phyloP scores from a whole-genome alignment of 23 red algal species.

The Gracilariopsis chorda region DNA sequence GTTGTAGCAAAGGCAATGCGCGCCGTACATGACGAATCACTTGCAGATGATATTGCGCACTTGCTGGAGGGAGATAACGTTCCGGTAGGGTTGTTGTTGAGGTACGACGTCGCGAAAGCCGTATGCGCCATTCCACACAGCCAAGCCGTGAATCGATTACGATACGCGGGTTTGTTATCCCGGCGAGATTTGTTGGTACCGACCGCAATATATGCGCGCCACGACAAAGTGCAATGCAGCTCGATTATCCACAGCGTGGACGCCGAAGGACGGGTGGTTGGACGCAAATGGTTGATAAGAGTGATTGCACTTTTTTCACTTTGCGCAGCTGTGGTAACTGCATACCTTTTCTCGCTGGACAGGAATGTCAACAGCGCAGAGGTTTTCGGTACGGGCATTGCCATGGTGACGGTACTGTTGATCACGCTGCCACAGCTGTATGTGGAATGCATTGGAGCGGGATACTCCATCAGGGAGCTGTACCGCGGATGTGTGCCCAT shows the following conservation, averaged over 20 bases:
- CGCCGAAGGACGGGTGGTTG: background rate
- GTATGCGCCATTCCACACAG: background rate
- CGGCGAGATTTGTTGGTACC: background rate
- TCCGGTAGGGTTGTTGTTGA: background rate
- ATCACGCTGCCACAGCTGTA: background rate
- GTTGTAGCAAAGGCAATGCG: background rate
- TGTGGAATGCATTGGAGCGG: background rate
- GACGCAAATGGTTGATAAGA: background rate
- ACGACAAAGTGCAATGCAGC: background rate
- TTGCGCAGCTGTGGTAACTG: background rate
- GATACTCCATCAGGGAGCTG: background rate
- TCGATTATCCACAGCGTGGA: background rate
- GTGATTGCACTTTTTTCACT: background rate
- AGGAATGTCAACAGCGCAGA: background rate
- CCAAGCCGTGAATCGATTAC: background rate
- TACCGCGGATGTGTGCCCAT: background rate
- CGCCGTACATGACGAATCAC: background rate
- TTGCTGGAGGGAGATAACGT: background rate
- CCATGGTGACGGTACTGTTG: background rate
- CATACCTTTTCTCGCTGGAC: background rate
- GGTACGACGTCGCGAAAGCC: background rate
- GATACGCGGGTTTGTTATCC: background rate
- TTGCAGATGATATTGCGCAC: background rate
- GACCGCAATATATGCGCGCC: background rate
- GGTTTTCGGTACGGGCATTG: background rate